Base-by-base conservation (phyloP, 768 basidiomycete genomes). In the Rhodocollybia butyracea region DNA sequence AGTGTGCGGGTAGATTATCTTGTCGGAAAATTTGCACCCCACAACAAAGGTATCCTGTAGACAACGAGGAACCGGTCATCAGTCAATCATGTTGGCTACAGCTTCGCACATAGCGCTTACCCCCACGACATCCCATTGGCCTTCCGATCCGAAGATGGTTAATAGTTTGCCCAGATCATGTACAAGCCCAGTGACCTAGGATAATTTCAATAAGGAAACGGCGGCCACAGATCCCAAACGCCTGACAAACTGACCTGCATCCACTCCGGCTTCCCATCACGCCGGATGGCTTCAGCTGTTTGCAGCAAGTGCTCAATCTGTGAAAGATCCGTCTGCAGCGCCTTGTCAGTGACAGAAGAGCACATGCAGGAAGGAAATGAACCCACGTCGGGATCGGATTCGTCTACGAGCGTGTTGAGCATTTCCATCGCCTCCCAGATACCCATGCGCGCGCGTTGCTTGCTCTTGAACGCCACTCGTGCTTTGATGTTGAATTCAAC, bases 61-160 rank as follows among this genome's bases (percentile, higher is more conserved):
- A 22, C n/a, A 19, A 27, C 17, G 27, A 13, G 29, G 27, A 48
- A 30, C 22, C 36, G 24, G n/a, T 41, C 19, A 45, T 27, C 58
- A n/a, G 45, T 39, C 55, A 21, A 17, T 24, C 8, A 27, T 6
- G 21, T 42, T 32, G 10, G 30, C 46, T 46, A 41, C n/a, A 27
- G 39, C 13, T 10, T 38, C 30, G 40, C 8, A 46, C 41, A 19
- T 30, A 26, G 10, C 40, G 77, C 76, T 63, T 70, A 89, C 89
- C 47, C 93, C 94, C 26, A 96, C 94, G 46, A 95, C 93, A 59
- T 94, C 93, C 94, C 94, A 96, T 71, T 95, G 93, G 5, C 93
- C 93, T 66, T 91, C 77, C 2, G 90, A 89, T 27, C 85, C 89
- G 66, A 92, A 93, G 59, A 95, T 78, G 67, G 85, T 82, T 13